These are phyloP conservation scores for Sarocladium brachiariae DNA, from an alignment of 2,329 filamentous ascomycete species.

Conservation along the genomic window DNA sequence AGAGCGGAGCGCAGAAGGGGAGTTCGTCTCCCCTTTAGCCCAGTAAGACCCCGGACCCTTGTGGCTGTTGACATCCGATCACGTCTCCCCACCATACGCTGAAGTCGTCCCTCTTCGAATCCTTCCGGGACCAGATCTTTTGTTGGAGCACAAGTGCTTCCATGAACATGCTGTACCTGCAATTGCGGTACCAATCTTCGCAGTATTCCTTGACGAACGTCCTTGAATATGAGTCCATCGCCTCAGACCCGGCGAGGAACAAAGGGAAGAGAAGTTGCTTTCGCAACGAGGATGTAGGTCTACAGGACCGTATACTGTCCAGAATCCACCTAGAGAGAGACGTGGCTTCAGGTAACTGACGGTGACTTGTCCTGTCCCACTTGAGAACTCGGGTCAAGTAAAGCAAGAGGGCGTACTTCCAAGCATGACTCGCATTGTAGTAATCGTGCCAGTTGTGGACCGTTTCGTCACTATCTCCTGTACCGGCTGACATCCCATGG, in stretches of 20 bases:
- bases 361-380: conserved; percentile 13
- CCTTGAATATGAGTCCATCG: conserved; percentile 9
- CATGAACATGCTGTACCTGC: conserved; percentile 13
- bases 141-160: conserved; percentile 9
- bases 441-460: conserved; percentile 8
- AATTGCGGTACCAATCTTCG: conserved; percentile 11
- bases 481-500: not conserved
- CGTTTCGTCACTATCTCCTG: conserved; percentile 6
- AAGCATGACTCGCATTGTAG: conserved; percentile 27
- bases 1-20: too few relatives aligned
- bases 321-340: conserved; percentile 20
- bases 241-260: conserved; percentile 22
- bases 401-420: conserved; percentile 25
- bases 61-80: not conserved
- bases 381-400: conserved; percentile 26
- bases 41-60: not conserved
- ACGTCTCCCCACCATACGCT: conserved; percentile 12
- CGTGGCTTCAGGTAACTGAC: conserved; percentile 13
- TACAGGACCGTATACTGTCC: conserved; percentile 22
- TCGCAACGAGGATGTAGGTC: conserved; percentile 21
- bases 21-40: too few relatives aligned
- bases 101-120: conserved; percentile 1
- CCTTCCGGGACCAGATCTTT: conserved; percentile 10
- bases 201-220: conserved; percentile 11
- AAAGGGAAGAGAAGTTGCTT: conserved; percentile 30